These are phyloP conservation scores for Nicotiana tomentosiformis DNA, from an alignment of 257 asterid genomes.

Conservation along the genomic window DNA sequence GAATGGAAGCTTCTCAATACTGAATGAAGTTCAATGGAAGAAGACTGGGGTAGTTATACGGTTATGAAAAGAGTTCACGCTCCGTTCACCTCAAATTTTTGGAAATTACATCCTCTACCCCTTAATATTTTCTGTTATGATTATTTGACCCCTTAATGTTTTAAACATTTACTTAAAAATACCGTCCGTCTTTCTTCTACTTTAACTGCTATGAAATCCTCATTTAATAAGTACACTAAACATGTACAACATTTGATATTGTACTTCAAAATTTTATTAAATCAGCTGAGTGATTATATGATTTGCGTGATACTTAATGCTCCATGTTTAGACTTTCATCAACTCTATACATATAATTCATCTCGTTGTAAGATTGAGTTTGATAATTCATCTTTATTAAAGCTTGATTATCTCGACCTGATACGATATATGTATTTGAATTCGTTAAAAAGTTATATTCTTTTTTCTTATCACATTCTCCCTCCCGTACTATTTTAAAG, in stretches of 20 bases:
- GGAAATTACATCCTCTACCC: not conserved
- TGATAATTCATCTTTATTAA: no score
- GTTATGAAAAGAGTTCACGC: not conserved
- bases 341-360: no score
- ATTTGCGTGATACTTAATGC: no score
- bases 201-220: not conserved
- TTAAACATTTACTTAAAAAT: not conserved
- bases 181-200: no score
- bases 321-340: not conserved
- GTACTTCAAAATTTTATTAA: not conserved
- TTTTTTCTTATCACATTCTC: not conserved
- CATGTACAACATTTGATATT: not conserved
- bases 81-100: not conserved
- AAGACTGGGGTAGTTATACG: not conserved
- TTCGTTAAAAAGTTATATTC: no score
- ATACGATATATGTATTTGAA: no score
- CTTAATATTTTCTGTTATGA: not conserved
- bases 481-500: not conserved
- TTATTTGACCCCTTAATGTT: not conserved
- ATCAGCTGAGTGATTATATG: no score
- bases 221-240: not conserved
- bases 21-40: not conserved
- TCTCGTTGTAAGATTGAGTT: no score
- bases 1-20: not conserved
- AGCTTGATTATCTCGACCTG: not conserved